These are phyloP conservation scores for Yamadazyma sp. DNA, from an alignment of 805 yeast species.

Conservation along the genomic window DNA sequence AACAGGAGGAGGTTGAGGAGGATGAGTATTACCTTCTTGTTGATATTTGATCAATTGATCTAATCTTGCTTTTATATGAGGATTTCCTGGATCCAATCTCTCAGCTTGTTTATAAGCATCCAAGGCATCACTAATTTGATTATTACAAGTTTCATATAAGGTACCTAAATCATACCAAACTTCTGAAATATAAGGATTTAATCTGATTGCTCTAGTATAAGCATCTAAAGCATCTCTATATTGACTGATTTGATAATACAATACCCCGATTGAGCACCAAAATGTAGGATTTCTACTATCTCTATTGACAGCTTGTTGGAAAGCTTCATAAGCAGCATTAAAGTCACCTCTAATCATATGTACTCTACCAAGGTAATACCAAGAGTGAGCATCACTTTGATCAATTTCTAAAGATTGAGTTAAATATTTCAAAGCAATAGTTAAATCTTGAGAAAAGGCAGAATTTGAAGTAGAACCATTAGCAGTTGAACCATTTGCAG, in stretches of 20 bases:
- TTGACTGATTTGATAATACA: constrained; percentile 94
- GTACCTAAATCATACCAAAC: constrained; percentile 99
- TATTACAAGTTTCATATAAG: constrained; percentile 93
- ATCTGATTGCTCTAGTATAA: constrained; percentile 91
- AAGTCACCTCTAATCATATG: constrained; percentile 96
- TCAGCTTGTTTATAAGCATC: constrained; percentile 98
- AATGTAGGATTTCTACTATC: constrained; percentile 97
- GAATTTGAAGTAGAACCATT: constrained; percentile 9
- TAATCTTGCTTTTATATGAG: constrained; percentile 89
- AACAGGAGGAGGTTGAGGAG: constrained; percentile 66
- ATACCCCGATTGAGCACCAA: constrained; percentile 95
- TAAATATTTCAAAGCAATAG: constrained; percentile 75
- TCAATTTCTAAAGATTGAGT: constrained; percentile 88
- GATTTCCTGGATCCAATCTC: constrained; percentile 88
- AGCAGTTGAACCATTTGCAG: constrained; percentile 20
- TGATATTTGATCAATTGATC: constrained; percentile 77
- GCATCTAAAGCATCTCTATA: constrained; percentile 97
- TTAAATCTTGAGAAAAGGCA: constrained; percentile 60
- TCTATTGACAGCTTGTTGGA: constrained; percentile 97
- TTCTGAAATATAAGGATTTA: constrained; percentile 93
- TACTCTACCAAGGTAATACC: constrained; percentile 96
- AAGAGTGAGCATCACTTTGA: constrained; percentile 87
- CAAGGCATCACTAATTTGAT: constrained; percentile 89
- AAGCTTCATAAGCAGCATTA: constrained; percentile 95
- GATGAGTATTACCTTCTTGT: constrained; percentile 62